phyloP scores from a whole-genome alignment of 2,329 filamentous ascomycete genomes.

The Fusarium sp. region DNA sequence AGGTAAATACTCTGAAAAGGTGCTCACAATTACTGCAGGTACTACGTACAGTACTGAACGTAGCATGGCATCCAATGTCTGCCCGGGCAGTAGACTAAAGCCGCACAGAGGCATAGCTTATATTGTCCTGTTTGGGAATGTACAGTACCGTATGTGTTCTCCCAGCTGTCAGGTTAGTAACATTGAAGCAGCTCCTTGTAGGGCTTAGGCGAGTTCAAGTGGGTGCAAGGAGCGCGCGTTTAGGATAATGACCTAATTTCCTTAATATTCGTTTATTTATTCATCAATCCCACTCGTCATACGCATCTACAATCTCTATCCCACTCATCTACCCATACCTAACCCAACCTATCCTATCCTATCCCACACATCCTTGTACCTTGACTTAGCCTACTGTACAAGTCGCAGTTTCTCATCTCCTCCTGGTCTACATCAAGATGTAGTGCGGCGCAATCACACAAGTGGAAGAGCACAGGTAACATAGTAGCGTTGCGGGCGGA shows the following conservation, averaged over 20 bases:
- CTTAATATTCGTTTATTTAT: constrained; percentile 9
- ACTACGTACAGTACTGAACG: not conserved
- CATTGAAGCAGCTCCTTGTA: constrained; percentile 11
- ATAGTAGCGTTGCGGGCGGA: constrained; percentile 34
- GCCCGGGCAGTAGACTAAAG: not conserved
- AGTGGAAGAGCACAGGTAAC: constrained; percentile 26
- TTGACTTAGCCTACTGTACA: not conserved
- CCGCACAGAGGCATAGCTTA: not conserved
- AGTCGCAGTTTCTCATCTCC: not conserved
- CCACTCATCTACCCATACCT: constrained; percentile 16
- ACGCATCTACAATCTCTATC: constrained; percentile 15
- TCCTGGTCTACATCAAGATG: constrained; percentile 12
- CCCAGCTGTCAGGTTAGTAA: not conserved
- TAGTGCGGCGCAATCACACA: constrained; percentile 29
- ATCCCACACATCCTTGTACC: not conserved
- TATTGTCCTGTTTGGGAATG: constrained; percentile 7
- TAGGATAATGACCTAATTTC: constrained; percentile 28
- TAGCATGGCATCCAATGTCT: not conserved
- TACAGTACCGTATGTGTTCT: not conserved
- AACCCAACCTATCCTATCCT: not conserved
- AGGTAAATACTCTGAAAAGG: not conserved
- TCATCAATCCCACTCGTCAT: not conserved
- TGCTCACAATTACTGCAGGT: not conserved
- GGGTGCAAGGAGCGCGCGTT: constrained; percentile 4
- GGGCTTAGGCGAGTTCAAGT: constrained; percentile 26